Evolutionary conservation across 2,329 filamentous ascomycete species (phyloP), one percentile per base, ranked within the genome.

Genomic region (Macrophomina tecta): DNA sequence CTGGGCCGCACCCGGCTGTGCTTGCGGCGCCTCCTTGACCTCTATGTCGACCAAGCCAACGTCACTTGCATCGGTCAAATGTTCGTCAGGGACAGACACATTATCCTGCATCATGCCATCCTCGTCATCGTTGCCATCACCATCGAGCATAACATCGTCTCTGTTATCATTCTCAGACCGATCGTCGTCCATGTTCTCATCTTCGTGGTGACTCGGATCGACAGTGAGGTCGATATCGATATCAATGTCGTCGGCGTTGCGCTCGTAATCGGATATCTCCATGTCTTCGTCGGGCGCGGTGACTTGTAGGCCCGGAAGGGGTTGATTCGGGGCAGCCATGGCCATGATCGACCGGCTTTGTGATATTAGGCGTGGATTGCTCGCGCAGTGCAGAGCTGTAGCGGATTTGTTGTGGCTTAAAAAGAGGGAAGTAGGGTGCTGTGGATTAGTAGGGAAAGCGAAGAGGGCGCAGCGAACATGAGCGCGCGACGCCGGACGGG

Each of bases 131-230:
- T 48, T 62, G 36, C 74, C 73, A 23, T 77, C 77, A 30, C 67
- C 58, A 64, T 80, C 78, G 40, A 72, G 71, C 77, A 79, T 79
- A 64, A 76, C 73, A 55, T 79, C 77, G 66, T 79, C 77, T 60
- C 74, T 71, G 40, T 75, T 53, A 23, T 66, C 64, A 23, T 53
- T 45, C 30, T 75, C 76, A 51, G 74, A 72, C 14, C 65, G 72
- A 14, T 73, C 79, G 70, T 90, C 88, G 70, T 87, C 83, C 58
- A 87, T 80, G 70, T 88, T 84, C 70, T 88, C 85, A 68, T 89
- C 82, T 32, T 66, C 64, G 14, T 66, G 42, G 14, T 77, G 75
- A 36, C 72, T 69, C 45, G 69, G 70, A 63, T 71, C 70, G 36
- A 73, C 70, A 12, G 74, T 76, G 78, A 68, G 84, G 70, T 88